phyloP scores from a whole-genome alignment of 23 red algal genomes.

The Gracilaria caudata region DNA sequence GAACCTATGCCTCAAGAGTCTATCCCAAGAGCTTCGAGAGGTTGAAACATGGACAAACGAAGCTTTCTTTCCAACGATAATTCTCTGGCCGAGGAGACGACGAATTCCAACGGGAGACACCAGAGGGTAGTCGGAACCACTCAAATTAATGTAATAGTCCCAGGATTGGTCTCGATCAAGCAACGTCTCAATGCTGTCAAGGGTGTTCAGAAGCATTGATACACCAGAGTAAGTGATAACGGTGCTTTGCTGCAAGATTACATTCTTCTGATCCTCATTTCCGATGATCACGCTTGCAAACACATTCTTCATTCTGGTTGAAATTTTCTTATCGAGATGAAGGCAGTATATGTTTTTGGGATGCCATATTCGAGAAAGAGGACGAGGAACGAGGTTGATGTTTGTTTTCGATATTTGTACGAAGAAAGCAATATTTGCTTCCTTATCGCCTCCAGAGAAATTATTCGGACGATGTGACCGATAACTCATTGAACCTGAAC shows the following conservation, averaged over 20 bases:
- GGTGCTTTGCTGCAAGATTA: conserved; percentile 61
- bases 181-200: conserved; percentile 70
- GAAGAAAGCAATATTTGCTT: conserved; percentile 72
- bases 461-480: not conserved
- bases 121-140: conserved; percentile 85
- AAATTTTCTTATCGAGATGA: conserved; percentile 76
- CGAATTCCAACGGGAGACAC: conserved; percentile 14
- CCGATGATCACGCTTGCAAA: not conserved
- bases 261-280: conserved; percentile 51
- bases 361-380: conserved; percentile 57
- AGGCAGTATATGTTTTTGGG: conserved; percentile 69
- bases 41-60: too few species aligned
- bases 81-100: conserved; percentile 40
- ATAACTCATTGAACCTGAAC: not conserved
- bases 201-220: conserved; percentile 81
- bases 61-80: conserved; percentile 7
- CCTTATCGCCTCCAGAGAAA: not conserved
- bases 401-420: conserved; percentile 46
- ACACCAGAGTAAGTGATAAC: conserved; percentile 81
- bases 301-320: not conserved
- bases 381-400: conserved; percentile 28
- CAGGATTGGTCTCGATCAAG: conserved; percentile 40
- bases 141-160: conserved; percentile 85
- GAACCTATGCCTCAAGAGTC: conserved; percentile 6
- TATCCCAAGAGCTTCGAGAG: not conserved